Conservation (phyloP, 2,329 filamentous ascomycete genomes). For the Neurospora sp. region DNA sequence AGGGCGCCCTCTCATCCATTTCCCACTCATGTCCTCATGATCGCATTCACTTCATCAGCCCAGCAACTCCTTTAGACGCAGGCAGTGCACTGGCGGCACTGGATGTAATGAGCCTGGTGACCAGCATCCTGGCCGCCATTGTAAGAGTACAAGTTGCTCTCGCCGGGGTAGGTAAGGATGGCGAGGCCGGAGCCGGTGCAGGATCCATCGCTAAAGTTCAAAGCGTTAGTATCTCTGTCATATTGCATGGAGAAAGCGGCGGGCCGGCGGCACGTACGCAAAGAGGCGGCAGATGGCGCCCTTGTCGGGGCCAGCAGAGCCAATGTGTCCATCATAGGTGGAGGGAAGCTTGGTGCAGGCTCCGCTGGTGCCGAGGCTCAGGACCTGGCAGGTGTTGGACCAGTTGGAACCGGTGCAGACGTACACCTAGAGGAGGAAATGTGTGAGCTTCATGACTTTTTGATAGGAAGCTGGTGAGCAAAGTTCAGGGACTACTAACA, state of each 20-base stretch:
- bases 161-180: not conserved
- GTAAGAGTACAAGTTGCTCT: not conserved
- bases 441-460: not conserved
- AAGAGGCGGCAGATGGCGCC: not conserved
- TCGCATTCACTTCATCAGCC: not conserved
- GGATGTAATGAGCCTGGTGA: not conserved
- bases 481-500: not conserved
- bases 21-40: not conserved
- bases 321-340: not conserved
- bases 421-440: not conserved
- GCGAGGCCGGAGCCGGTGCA: not conserved
- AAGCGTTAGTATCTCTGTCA: not conserved
- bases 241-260: not conserved
- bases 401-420: conserved; percentile 1
- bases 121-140: not conserved
- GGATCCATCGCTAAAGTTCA: not conserved
- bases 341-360: not conserved
- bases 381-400: not conserved
- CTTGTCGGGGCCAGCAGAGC: not conserved
- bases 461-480: not conserved
- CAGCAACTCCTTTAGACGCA: not conserved
- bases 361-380: not conserved
- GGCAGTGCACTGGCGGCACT: not conserved
- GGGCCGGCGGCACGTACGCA: not conserved
- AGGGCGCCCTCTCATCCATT: not conserved